Percentiles rank a stretch among this genome's conserved stretches.
phyloP scores from a whole-genome alignment of 2,329 filamentous ascomycete species.

The Leptographium radiaticola region DNA sequence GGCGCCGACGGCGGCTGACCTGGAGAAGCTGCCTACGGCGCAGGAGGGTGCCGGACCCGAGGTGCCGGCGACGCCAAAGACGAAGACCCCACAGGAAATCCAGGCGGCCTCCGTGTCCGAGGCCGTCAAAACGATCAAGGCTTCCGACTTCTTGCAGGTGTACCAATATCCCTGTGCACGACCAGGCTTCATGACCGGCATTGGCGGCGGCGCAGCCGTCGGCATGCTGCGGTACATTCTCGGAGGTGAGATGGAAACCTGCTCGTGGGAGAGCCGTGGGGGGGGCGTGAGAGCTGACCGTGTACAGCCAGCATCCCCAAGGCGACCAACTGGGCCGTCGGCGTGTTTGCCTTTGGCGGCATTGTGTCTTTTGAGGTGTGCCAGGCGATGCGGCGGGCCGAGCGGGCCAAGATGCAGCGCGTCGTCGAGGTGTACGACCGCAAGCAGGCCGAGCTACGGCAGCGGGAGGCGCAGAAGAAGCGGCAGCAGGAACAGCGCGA shows the following conservation, averaged over 20 bases:
- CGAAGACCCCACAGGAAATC: not conserved
- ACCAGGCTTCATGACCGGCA: constrained; percentile 71
- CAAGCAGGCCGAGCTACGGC: constrained; percentile 48
- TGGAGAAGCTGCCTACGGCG: constrained; percentile 24
- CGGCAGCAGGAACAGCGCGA: constrained; percentile 10
- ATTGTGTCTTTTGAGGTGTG: constrained; percentile 73
- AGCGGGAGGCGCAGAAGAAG: constrained; percentile 37
- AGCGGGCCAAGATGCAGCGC: constrained; percentile 72
- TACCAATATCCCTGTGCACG: constrained; percentile 75
- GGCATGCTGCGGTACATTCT: constrained; percentile 64
- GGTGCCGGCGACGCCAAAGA: not conserved
- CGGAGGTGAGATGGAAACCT: constrained; percentile 40
- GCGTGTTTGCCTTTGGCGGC: constrained; percentile 57
- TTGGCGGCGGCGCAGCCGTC: constrained; percentile 62
- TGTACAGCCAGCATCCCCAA: constrained; percentile 43
- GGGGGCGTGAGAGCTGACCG: not conserved
- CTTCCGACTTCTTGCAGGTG: constrained; percentile 56
- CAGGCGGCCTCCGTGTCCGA: constrained; percentile 33
- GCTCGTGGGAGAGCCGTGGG: too few relatives aligned
- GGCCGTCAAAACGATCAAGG: constrained; percentile 52
- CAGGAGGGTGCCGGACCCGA: not conserved
- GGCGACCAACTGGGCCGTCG: constrained; percentile 77
- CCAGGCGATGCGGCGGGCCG: constrained; percentile 57
- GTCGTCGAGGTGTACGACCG: constrained; percentile 71
- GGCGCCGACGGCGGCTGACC: constrained; percentile 16